phyloP scores from a whole-genome alignment of 768 basidiomycete species.

The Russula abietina region DNA sequence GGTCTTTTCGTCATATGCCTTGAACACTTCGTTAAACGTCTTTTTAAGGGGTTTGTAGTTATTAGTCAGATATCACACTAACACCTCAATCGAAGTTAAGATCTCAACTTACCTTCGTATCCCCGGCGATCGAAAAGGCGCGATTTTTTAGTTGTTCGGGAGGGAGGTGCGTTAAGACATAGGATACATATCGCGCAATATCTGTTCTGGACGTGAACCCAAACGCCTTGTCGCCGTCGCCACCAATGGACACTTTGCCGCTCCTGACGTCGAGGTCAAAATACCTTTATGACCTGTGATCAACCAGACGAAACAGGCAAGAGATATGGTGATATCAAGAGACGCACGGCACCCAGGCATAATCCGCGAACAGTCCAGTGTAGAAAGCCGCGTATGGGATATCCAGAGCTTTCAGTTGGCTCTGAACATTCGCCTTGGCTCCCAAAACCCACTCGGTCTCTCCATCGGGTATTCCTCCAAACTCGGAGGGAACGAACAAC shows the following conservation, averaged over 20 bases:
- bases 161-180: not conserved
- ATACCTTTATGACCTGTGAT: not conserved
- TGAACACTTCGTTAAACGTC: slow-evolving; percentile 25
- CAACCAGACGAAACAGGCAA: not conserved
- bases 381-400: not conserved
- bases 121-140: not conserved
- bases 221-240: not conserved
- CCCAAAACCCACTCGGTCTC: not conserved
- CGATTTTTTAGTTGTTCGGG: not conserved
- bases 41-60: not conserved
- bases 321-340: not conserved
- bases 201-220: not conserved
- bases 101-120: not conserved
- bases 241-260: not conserved
- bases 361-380: not conserved
- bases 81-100: not conserved
- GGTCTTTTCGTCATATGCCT: slow-evolving; percentile 20
- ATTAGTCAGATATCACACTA: not conserved
- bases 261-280: not conserved
- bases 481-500: not conserved
- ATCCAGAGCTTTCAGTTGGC: not conserved
- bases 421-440: not conserved
- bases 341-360: not conserved
- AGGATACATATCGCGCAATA: not conserved
- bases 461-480: not conserved